Evolutionary conservation across 2,329 filamentous ascomycete genomes (phyloP), one percentile per base, ranked within the genome.

Genomic region (Aureobasidium leucospermi): DNA sequence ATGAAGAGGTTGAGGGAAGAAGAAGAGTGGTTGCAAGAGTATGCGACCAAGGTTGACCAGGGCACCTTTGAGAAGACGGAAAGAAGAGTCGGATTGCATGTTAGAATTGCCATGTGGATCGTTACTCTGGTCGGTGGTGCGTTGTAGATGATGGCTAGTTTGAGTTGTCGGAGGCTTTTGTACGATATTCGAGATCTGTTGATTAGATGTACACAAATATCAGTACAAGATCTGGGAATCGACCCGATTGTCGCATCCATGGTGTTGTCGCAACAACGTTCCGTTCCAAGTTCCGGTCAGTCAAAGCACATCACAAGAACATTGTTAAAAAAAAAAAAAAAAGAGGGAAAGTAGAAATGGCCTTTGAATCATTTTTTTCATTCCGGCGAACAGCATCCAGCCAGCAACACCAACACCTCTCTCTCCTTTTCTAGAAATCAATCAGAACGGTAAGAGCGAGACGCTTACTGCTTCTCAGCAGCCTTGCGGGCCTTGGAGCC

Each of bases 71-170:
- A 87, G 56, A 87, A 79, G 67, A 85, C 84, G 6, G 94, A 99
- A 70, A 81, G 94, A 62, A 85, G 90, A 60, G 94, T 97, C 0
- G 85, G 90, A 1, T 77, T 95, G 69, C 86, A 90, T 71, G 94
- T 99, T 41, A 79, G 90, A 61, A 74, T 96, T 62, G 90, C 91
- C 3, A 96, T 97, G 91, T 95, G 90, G 90, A 88, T 96, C 74
- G 92, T 96, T 5, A 83, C 85, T 66, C 78, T 90, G 36, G 82
- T 96, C 7, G 93, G 93, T 0, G 93, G 93, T 13, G 91, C 91
- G n/a, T 77, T 97, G 70, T 96, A 76, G 39, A 32, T 32, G 28
- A 23, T 31, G 15, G 3, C 15, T 31, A 1, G n/a, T 19, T 15
- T 13, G 2, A 23, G n/a, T 28, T n/a, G 23, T 53, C 34, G 8